Conservation (phyloP, 2,329 filamentous ascomycete genomes). For the Aureobasidium zeae region DNA sequence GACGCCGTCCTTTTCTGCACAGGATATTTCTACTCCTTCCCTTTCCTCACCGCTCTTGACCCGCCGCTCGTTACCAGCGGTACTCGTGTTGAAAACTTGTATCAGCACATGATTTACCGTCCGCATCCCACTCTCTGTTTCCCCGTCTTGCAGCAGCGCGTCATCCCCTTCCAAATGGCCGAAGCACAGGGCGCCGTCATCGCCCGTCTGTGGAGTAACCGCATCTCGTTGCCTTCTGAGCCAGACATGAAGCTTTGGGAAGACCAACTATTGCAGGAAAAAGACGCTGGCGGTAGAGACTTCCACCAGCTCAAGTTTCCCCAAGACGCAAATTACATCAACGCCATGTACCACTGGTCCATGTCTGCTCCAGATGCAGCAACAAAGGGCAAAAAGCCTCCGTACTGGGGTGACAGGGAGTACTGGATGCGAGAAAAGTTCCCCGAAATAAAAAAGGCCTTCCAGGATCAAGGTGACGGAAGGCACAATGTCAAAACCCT, state of each 20-base stretch:
- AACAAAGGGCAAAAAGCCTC: constrained; percentile 55
- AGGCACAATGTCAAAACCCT: constrained; percentile 51
- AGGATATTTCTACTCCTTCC: constrained; percentile 77
- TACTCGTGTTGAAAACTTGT: constrained; percentile 60
- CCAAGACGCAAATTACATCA: constrained; percentile 61
- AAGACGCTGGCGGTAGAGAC: constrained; percentile 38
- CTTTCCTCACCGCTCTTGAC: constrained; percentile 50
- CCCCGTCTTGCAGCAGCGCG: constrained; percentile 63
- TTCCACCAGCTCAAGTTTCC: constrained; percentile 52
- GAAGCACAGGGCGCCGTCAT: constrained; percentile 73
- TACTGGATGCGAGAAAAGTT: constrained; percentile 64
- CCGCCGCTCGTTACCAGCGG: constrained; percentile 59
- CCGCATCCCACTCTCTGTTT: constrained; percentile 71
- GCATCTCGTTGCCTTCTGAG: constrained; percentile 53
- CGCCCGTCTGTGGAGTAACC: constrained; percentile 66
- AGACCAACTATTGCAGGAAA: constrained; percentile 29
- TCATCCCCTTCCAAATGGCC: constrained; percentile 78
- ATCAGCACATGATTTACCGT: constrained; percentile 70
- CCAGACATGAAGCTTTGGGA: constrained; percentile 65
- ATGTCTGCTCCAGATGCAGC: constrained; percentile 33
- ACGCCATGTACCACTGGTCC: constrained; percentile 56
- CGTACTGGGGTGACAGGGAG: constrained; percentile 60
- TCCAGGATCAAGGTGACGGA: constrained; percentile 54
- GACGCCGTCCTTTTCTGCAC: constrained; percentile 81
- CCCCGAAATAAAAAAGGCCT: constrained; percentile 60